Base-by-base conservation (phyloP, 1,284 basidiomycete species). In the Veloboletus limbatus region DNA sequence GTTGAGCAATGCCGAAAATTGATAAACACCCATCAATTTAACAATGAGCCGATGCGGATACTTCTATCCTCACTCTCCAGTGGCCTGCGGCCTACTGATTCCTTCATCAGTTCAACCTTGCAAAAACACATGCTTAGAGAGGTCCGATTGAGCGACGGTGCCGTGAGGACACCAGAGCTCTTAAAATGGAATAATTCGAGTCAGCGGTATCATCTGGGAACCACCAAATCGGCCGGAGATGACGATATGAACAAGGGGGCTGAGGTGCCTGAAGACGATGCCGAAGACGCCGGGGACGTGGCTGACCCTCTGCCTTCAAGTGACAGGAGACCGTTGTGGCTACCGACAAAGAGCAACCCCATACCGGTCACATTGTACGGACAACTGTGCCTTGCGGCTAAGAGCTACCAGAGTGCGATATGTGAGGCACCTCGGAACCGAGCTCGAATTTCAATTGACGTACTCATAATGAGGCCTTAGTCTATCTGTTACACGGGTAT, bases 351-450 rank as follows among this genome's bases (percentile, higher is more conserved):
- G 61, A 69, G 77, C 25, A 93, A 88, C 51, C 89, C 94, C 0
- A 68, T 88, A 18, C 75, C 83, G 44, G 78, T 91, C 26, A 74
- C 86, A 2, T 72, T 92, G n/a, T 97, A 97, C 62, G 93, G 91
- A 0, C 88, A 91, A 62, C 79, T 95, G 51, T 86, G 92, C 63
- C 77, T 92, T 8, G 81, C 82, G 3, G 85, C 89, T 3, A 88
- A 84, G 68, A 94, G 90, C 55, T 95, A 88, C 63, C 92, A 97
- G 60, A 88, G 88, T 47, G 90, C 92, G 1, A 81, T 97, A 36
- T 93, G 94, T 96, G 54, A 61, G 91, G 74, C 6, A 21, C 31
- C 41, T 54, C 8, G 14, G 14, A 38, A 28, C 8, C n/a, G n/a
- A 26, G 16, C 16, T n/a, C 27, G 22, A 16, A n/a, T n/a, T n/a